phyloP scores from a whole-genome alignment of 2,329 filamentous ascomycete genomes.

The Colletotrichum neosansevieriae region DNA sequence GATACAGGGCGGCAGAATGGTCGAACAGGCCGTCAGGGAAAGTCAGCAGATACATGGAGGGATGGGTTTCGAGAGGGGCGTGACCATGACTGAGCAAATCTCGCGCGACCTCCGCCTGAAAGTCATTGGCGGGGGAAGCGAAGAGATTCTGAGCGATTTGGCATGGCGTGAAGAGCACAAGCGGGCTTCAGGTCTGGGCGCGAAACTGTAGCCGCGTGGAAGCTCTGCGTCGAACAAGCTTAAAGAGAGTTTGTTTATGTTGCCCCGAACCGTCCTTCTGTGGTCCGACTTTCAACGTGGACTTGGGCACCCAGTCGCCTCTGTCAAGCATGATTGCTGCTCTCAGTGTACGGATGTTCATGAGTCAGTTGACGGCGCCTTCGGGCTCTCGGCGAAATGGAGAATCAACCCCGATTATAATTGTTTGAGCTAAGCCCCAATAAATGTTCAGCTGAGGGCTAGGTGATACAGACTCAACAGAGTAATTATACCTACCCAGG shows the following conservation, averaged over 20 bases:
- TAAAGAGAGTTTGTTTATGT: constrained; percentile 12
- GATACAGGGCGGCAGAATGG: constrained; percentile 60
- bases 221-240: constrained; percentile 4
- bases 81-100: constrained; percentile 64
- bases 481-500: no score
- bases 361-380: constrained; percentile 5
- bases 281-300: neutral
- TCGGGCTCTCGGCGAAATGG: no score
- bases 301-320: neutral
- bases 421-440: no score
- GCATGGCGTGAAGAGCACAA: constrained; percentile 60
- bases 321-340: neutral
- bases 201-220: constrained; percentile 18
- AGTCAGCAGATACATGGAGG: constrained; percentile 68
- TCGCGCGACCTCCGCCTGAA: constrained; percentile 63
- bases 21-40: constrained; percentile 64
- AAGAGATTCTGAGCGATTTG: constrained; percentile 66
- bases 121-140: constrained; percentile 67
- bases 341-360: neutral
- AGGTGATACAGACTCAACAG: no score
- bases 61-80: constrained; percentile 62
- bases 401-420: no score
- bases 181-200: neutral
- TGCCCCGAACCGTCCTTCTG: neutral
- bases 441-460: no score